Evolutionary conservation across 495 filamentous ascomycete species (phyloP).

Genomic region (Talaromyces adpressus): DNA sequence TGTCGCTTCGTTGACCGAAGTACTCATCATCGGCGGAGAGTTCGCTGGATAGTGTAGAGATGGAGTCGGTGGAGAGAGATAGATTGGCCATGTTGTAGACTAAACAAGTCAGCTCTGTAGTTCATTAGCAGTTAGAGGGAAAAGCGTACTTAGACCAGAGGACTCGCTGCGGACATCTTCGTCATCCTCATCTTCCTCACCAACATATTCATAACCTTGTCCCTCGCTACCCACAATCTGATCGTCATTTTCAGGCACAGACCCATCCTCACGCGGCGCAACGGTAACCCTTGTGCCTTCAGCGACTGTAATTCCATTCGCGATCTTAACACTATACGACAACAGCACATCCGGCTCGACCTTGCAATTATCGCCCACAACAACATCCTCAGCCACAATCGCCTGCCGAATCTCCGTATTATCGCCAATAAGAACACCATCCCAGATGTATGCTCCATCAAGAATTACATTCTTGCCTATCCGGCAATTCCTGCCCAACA

Average conservation of each 20-base stretch:
- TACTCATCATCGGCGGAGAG: constrained; percentile 24
- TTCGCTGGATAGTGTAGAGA: constrained; percentile 62
- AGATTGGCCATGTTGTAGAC: constrained; percentile 65
- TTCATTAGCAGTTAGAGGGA: neutral
- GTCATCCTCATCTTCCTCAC: constrained; percentile 41
- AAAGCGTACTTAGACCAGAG: constrained; percentile 42
- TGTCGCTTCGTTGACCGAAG: constrained; percentile 38
- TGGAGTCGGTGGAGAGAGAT: constrained; percentile 68
- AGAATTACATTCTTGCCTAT: constrained; percentile 80
- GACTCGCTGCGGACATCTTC: constrained; percentile 38
- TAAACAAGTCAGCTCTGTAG: constrained; percentile 18
- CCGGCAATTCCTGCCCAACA: constrained; percentile 74
- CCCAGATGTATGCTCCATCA: constrained; percentile 85
- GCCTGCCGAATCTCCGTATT: constrained; percentile 60
- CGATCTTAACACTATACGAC: constrained; percentile 69
- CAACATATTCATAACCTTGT: constrained; percentile 42
- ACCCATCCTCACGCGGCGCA: constrained; percentile 39
- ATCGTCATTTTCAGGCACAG: constrained; percentile 42
- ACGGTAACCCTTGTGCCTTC: constrained; percentile 49
- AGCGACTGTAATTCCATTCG: constrained; percentile 47
- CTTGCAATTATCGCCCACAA: constrained; percentile 61
- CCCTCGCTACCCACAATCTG: constrained; percentile 37
- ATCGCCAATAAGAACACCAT: constrained; percentile 69
- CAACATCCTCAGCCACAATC: constrained; percentile 65
- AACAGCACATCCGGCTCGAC: constrained; percentile 69